Evolutionary conservation across 331 rosid species (phyloP), one percentile per base, ranked within the genome.

Genomic region (Arachis monticola): DNA sequence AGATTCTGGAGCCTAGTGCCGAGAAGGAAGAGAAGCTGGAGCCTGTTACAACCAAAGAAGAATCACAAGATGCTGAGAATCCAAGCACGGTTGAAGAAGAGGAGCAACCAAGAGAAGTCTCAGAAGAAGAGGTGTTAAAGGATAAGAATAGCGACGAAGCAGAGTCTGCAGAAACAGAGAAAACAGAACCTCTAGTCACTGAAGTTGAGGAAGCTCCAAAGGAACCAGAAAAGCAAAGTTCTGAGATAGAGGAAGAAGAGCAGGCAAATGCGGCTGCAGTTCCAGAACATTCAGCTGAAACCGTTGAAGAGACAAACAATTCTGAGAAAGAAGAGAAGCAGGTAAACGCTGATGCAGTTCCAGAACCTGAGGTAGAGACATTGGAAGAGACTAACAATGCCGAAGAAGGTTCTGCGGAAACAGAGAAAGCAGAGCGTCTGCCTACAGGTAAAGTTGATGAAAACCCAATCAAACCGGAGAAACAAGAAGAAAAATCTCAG

Each of bases 341-440:
- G 85, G 71, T 10, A 42, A 32, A 41, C 27, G 27, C 27, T 22
- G 27, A 22, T 22, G 27, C 27, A 22, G 27, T 22, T 22, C 69
- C 44, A 56, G 85, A 75, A 41, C 13, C 47, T n/a, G 82, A 58
- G 17, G 76, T 64, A 13, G 75, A 65, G 51, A 22, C 10, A 8
- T 57, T 66, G 77, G 60, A 81, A 63, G 85, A 69, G 48, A 72
- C 62, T 11, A 44, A 35, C 40, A 66, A 58, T 47, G 9, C 13
- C 0, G 73, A 77, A 64, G 63, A 35, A 59, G 64, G 9, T 30
- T 45, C 41, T 1, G 14, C 64, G 10, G 79, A 79, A 68, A 56
- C 64, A 67, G 78, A 75, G 79, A 67, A 62, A 58, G 48, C 77
- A 57, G 81, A 74, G 73, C 67, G 30, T 45, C 79, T 65, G 73